Base-by-base conservation (phyloP, 2,329 filamentous ascomycete species). In the Apiospora pterosperma region DNA sequence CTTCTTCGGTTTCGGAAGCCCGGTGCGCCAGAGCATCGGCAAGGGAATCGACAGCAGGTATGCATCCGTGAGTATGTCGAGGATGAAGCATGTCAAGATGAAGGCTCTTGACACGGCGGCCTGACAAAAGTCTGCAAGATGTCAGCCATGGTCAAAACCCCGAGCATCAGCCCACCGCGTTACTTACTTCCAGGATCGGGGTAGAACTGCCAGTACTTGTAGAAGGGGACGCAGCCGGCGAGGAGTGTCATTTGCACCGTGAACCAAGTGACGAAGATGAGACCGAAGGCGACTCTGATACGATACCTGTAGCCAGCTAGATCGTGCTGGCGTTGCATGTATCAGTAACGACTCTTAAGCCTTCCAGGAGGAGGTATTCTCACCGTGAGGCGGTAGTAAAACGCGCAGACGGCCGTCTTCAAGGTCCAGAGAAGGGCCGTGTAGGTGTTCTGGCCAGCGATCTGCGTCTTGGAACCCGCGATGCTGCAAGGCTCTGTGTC, bases 131-230 rank as follows among this genome's bases (percentile, higher is more conserved):
- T 65, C 67, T 68, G 41, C 7, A 23, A 16, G 11, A 4, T 16
- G 11, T 36, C 12, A 36, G 23, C 19, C 12, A 58, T n/a, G 10
- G n/a, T 42, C 14, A 19, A 36, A 5, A 39, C 6, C 48, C 19
- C 52, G 14, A 31, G 8, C 52, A 19, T 31, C 23, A 16, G 19
- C 21, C 8, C 38, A n/a, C 16, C 14, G 38, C n/a, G 2, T n/a
- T 31, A 68, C 66, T 21, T 62, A 68, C 66, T 68, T 12, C 65
- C 67, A 14, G 67, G 67, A 42, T 68, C 62, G 7, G 67, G 67
- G 42, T 67, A 48, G 48, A 68, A 65, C 36, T 68, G 67, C 67
- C 67, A 68, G 61, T 65, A 65, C 55, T 62, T 68, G 28, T 48
- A 41, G 41, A 67, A 63, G 16, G 67, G 67, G 21, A 58, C 28